phyloP scores from a whole-genome alignment of 148 eudicot species.

The Fagopyrum homotropicum region DNA sequence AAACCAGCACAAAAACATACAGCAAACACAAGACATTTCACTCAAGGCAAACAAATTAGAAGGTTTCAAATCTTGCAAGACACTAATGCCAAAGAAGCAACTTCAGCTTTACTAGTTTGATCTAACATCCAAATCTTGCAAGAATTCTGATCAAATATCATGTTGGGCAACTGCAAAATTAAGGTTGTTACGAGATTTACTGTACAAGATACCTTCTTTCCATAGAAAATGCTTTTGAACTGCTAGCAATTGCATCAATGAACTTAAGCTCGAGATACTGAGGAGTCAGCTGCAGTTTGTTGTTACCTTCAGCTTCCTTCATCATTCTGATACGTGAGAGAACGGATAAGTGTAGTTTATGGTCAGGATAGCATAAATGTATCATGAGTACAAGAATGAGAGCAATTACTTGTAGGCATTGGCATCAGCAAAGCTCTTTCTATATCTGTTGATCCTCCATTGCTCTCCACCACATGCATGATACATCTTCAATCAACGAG shows the following conservation, averaged over 20 bases:
- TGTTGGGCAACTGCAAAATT: slow-evolving; percentile 62
- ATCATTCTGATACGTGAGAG: slow-evolving; percentile 39
- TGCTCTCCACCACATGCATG: slow-evolving; percentile 43
- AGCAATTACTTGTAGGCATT: slow-evolving; percentile 46
- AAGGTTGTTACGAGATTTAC: background rate
- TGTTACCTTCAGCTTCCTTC: slow-evolving; percentile 91
- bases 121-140: slow-evolving; percentile 21
- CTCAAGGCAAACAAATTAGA: too few relatives aligned
- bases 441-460: slow-evolving; percentile 48
- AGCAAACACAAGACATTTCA: too few relatives aligned
- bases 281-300: slow-evolving; percentile 61
- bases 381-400: background rate
- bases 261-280: slow-evolving; percentile 74
- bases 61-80: too few relatives aligned
- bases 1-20: too few relatives aligned
- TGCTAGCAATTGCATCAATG: slow-evolving; percentile 75
- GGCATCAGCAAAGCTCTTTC: slow-evolving; percentile 81
- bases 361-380: background rate
- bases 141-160: slow-evolving; percentile 75
- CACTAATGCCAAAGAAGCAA: background rate
- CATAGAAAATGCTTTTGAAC: slow-evolving; percentile 69
- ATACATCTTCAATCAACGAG: slow-evolving; percentile 22
- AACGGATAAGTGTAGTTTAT: background rate
- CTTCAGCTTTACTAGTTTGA: background rate
- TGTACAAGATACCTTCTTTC: slow-evolving; percentile 53